phyloP scores from a whole-genome alignment of 2,329 filamentous ascomycete genomes.

The Stachybotrys elegans region DNA sequence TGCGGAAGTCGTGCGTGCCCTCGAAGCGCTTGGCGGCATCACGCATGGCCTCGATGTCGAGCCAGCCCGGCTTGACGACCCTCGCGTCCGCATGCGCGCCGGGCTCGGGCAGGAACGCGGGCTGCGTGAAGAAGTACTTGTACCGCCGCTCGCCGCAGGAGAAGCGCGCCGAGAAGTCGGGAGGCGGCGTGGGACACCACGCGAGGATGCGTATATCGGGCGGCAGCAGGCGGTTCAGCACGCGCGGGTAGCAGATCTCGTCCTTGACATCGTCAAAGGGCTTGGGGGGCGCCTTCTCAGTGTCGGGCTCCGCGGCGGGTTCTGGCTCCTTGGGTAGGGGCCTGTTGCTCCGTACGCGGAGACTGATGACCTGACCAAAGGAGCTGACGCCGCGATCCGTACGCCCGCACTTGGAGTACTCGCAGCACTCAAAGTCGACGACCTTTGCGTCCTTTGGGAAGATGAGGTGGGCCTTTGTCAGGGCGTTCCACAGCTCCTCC shows the following conservation, averaged over 20 bases:
- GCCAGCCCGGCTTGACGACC: slow-evolving; percentile 60
- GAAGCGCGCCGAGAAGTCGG: slow-evolving; percentile 84
- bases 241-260: slow-evolving; percentile 76
- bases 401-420: slow-evolving; percentile 92
- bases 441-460: slow-evolving; percentile 59
- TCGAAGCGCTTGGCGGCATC: slow-evolving; percentile 73
- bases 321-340: slow-evolving; percentile 43
- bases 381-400: slow-evolving; percentile 93
- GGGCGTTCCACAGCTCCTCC: slow-evolving; percentile 87
- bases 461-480: slow-evolving; percentile 78
- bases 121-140: slow-evolving; percentile 96
- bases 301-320: slow-evolving; percentile 12
- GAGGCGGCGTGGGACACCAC: slow-evolving; percentile 81
- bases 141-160: slow-evolving; percentile 88
- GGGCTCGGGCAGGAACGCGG: slow-evolving; percentile 66
- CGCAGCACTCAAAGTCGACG: slow-evolving; percentile 76
- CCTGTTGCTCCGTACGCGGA: slow-evolving; percentile 75
- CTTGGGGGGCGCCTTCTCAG: slow-evolving; percentile 9
- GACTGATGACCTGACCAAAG: slow-evolving; percentile 89
- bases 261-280: slow-evolving; percentile 65
- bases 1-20: slow-evolving; percentile 89
- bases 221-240: slow-evolving; percentile 84
- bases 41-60: slow-evolving; percentile 85
- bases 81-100: slow-evolving; percentile 11
- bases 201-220: slow-evolving; percentile 85